Conservation (phyloP, 345 rosid genomes). For the Sonneratia alba region DNA sequence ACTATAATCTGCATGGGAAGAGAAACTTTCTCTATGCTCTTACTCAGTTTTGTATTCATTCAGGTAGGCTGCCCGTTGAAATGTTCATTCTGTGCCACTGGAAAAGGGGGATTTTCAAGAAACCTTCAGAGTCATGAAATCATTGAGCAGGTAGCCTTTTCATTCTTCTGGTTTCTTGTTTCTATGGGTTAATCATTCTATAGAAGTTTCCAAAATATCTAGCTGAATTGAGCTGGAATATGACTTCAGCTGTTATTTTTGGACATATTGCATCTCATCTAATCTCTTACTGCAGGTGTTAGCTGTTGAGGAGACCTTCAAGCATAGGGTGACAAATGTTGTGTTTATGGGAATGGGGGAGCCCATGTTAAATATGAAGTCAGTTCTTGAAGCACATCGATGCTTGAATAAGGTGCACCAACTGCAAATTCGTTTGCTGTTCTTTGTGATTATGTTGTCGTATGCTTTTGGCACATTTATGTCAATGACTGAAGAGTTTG, state of each 20-base stretch:
- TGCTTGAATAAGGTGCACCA: slow-evolving; percentile 77
- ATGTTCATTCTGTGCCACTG: slow-evolving; percentile 98
- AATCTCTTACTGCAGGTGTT: slow-evolving; percentile 39
- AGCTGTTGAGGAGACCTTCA: slow-evolving; percentile 82
- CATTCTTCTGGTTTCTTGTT: neutral
- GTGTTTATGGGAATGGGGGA: slow-evolving; percentile 99
- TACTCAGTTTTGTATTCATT: slow-evolving; percentile 8
- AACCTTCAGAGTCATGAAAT: slow-evolving; percentile 87
- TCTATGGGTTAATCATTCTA: neutral
- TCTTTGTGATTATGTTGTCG: neutral
- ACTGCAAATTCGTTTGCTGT: neutral
- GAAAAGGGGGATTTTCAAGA: slow-evolving; percentile 92
- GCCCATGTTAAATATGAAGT: slow-evolving; percentile 88
- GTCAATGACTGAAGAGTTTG: neutral
- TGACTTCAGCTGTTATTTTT: neutral
- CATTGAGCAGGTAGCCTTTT: slow-evolving; percentile 61
- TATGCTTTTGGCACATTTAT: neutral
- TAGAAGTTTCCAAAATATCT: neutral
- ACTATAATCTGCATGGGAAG: neutral
- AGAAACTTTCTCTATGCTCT: neutral
- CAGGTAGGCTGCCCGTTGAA: slow-evolving; percentile 97
- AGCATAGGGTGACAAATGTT: slow-evolving; percentile 88
- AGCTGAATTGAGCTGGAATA: neutral
- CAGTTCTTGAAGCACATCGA: slow-evolving; percentile 85
- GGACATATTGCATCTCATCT: neutral